Evolutionary conservation across 1,284 basidiomycete species (phyloP), one percentile per base, ranked within the genome.

Genomic region (Cryptococcus sp.): DNA sequence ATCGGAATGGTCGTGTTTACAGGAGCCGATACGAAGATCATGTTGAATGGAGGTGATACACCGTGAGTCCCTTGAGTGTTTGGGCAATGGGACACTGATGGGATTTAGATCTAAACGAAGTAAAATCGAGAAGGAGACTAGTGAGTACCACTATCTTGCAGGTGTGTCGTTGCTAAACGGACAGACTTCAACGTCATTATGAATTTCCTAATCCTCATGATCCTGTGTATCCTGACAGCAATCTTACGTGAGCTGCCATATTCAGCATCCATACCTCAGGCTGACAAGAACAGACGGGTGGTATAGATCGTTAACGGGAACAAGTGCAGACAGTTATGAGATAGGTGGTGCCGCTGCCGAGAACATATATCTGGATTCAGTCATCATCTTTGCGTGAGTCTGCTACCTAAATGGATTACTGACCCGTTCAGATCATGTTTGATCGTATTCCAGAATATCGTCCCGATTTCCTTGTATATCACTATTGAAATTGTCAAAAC

Each of bases 81-180:
- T 10, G 10, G 10, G n/a, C 30, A 47, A 14, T 30, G 41, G 34
- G n/a, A 47, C 32, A 11, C 36, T 3, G 38, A n/a, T 53, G 15
- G 23, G 23, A 23, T 23, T 23, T 49, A 58, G 59, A 14, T 91
- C 89, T 15, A 98, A 98, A 72, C 87, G 90, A 55, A 89, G 87
- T 67, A 97, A 96, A 81, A 96, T 98, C 70, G 93, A 97, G 79
- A 88, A 86, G 78, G 94, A 98, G 80, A 98, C 95, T n/a, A 97
- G 59, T 65, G 48, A 60, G 64, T 53, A 15, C 38, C 38, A 41
- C 10, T 10, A n/a, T n/a, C 38, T 41, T 41, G 38, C 10, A 10
- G 10, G 38, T n/a, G n/a, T 10, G 10, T 10, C 38, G 55, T 37
- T 46, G n/a, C 32, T 37, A 15, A 2, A 48, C 14, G 15, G 52